Base-by-base conservation (phyloP, 805 yeast genomes). In the Grigorovia yakushimaensis region DNA sequence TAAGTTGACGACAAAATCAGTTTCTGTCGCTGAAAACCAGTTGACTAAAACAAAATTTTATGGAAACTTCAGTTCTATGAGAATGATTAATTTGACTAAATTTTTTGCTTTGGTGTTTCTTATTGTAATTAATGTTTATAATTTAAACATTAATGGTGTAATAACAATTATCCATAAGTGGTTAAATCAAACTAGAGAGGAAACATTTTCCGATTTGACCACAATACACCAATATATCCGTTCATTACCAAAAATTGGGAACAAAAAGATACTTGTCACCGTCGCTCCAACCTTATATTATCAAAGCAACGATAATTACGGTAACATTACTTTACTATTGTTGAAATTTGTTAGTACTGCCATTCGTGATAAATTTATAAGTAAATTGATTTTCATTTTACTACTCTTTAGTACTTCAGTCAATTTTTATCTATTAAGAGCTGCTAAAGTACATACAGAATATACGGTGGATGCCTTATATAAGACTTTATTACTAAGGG, bases 351-450 rank as follows among this genome's bases (percentile, higher is more conserved):
- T 88, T 51, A 81, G 87, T 50, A 61, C 60, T 48, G 85, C 89
- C 18, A 82, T 89, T 47, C 78, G 84, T 56, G 96, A 89, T 64
- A 84, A 82, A 47, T 70, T 87, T 51, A 76, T 88, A 54, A 81
- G 93, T 51, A 89, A 89, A 62, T 77, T 81, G 52, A 72, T 88
- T 45, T 76, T 89, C 41, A 73, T 84, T 51, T 80, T 79, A 10
- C 78, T 89, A 50, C 80, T 84, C 22, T 69, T 86, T 53, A 84
- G 95, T 54, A 76, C 87, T 47, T 80, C 84, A 5, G 80, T 86
- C 53, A 93, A 93, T 63, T 79, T 84, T 44, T 91, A 89, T 65
- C 73, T 93, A 54, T 75, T 91, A 63, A 87, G 88, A 58, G 93
- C 87, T 48, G 84, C 95, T n/a, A 77, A 85, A 64, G 72, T 74